These are phyloP conservation scores for Russula sp. DNA, from an alignment of 768 basidiomycete species.

Conservation along the genomic window DNA sequence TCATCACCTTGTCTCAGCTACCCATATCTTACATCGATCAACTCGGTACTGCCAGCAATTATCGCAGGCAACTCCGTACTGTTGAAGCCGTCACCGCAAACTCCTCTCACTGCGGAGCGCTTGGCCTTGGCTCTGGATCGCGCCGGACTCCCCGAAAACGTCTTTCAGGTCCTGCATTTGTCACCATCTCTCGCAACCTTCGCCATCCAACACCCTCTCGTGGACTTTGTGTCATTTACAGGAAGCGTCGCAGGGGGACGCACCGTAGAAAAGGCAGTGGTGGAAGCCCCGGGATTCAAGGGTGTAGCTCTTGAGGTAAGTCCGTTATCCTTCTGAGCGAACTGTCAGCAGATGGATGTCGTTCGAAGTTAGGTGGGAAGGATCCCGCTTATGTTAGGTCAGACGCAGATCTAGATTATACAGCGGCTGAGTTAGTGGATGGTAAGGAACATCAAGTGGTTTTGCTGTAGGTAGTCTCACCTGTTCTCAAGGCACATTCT, in stretches of 20 bases:
- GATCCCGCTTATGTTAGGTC: slow-evolving; percentile 92
- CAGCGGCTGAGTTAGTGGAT: slow-evolving; percentile 82
- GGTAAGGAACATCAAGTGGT: slow-evolving; percentile 39
- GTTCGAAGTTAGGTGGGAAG: slow-evolving; percentile 80
- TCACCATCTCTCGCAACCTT: slow-evolving; percentile 51
- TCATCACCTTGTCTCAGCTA: slow-evolving; percentile 40
- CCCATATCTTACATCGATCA: slow-evolving; percentile 86
- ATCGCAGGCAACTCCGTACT: slow-evolving; percentile 87
- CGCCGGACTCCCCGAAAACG: slow-evolving; percentile 71
- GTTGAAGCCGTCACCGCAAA: slow-evolving; percentile 95
- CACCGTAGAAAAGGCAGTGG: slow-evolving; percentile 65
- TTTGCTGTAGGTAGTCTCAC: background rate
- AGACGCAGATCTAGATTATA: slow-evolving; percentile 80
- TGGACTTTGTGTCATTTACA: slow-evolving; percentile 87
- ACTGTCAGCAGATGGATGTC: slow-evolving; percentile 3
- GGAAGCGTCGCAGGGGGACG: slow-evolving; percentile 78
- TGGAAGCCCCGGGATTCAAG: slow-evolving; percentile 62
- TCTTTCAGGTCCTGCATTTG: slow-evolving; percentile 72
- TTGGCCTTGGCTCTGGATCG: slow-evolving; percentile 58
- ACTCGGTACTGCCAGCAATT: slow-evolving; percentile 86
- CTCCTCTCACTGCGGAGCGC: slow-evolving; percentile 81
- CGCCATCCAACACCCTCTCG: slow-evolving; percentile 53
- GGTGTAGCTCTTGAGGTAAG: slow-evolving; percentile 78
- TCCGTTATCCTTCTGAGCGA: background rate
- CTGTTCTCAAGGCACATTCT: slow-evolving; percentile 63